Evolutionary conservation across 768 basidiomycete species (phyloP).

Genomic region (Atractiella rhizophila): DNA sequence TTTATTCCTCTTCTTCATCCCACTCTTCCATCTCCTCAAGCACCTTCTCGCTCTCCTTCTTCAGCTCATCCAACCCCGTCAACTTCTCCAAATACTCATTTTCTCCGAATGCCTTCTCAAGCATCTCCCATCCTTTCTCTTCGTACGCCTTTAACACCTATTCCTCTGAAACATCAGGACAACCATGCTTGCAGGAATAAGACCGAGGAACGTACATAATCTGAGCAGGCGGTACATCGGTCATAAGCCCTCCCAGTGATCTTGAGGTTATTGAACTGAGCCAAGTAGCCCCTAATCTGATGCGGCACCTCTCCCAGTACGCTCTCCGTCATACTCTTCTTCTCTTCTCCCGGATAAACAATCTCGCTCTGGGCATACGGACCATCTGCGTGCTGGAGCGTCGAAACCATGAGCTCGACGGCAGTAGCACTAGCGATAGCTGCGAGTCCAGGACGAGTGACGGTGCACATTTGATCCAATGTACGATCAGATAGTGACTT

Average conservation of each 20-base stretch:
- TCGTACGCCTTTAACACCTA: slow-evolving; percentile 66
- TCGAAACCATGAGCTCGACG: slow-evolving; percentile 67
- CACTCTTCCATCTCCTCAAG: slow-evolving; percentile 48
- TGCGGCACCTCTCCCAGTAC: slow-evolving; percentile 73
- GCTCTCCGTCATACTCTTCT: slow-evolving; percentile 8
- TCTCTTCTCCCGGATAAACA: slow-evolving; percentile 7
- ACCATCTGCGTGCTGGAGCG: slow-evolving; percentile 84
- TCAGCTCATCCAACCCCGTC: slow-evolving; percentile 54
- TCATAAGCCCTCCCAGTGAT: slow-evolving; percentile 69
- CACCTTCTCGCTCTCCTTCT: slow-evolving; percentile 44
- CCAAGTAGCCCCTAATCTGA: slow-evolving; percentile 71
- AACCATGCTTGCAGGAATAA: not conserved
- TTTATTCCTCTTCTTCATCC: slow-evolving; percentile 32
- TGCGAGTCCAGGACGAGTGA: slow-evolving; percentile 80
- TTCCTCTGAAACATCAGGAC: too few relatives aligned
- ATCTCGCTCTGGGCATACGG: slow-evolving; percentile 11
- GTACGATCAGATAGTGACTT: slow-evolving; percentile 62
- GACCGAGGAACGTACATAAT: slow-evolving; percentile 29
- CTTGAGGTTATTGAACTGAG: slow-evolving; percentile 57
- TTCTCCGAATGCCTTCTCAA: slow-evolving; percentile 61
- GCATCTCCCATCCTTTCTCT: slow-evolving; percentile 48
- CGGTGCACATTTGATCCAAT: slow-evolving; percentile 97
- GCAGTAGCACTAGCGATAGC: slow-evolving; percentile 75
- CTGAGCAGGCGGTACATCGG: slow-evolving; percentile 71
- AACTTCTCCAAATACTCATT: slow-evolving; percentile 42